A percentile compares a stretch with the other conserved stretches of the same genome.
Conservation (phyloP, 768 basidiomycete genomes). For the Mycena maculata region DNA sequence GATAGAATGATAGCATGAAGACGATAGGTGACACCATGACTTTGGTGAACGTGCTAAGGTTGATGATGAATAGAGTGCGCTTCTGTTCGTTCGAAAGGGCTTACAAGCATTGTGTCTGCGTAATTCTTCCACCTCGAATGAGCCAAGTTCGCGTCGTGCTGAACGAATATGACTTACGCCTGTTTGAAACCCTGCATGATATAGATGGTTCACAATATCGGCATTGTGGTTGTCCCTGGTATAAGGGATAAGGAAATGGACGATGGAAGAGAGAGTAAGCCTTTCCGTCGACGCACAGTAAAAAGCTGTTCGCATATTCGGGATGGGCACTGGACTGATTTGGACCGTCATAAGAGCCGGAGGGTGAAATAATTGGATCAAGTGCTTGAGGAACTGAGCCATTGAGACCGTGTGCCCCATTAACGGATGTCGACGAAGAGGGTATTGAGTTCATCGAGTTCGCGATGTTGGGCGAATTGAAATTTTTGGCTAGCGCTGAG, state of each 20-base stretch:
- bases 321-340: conserved; percentile 54
- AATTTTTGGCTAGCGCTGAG: not conserved
- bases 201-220: conserved; percentile 82
- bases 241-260: not conserved
- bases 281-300: conserved; percentile 21
- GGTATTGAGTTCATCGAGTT: conserved; percentile 24
- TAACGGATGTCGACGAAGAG: conserved; percentile 47
- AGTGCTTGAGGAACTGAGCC: conserved; percentile 50
- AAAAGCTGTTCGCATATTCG: conserved; percentile 65
- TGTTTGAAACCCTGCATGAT: conserved; percentile 83
- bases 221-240: conserved; percentile 75
- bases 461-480: not conserved
- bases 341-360: conserved; percentile 50
- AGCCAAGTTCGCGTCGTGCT: conserved; percentile 24
- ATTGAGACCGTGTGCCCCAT: conserved; percentile 65
- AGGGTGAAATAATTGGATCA: conserved; percentile 50
- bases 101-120: conserved; percentile 82
- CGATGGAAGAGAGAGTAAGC: conserved; percentile 4
- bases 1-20: conserved; percentile 89
- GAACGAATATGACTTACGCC: conserved; percentile 65
- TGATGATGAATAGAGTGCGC: conserved; percentile 23
- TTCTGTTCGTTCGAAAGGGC: conserved; percentile 39
- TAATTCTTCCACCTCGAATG: conserved; percentile 67
- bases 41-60: conserved; percentile 77
- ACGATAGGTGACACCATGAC: conserved; percentile 63